These are phyloP conservation scores for Porcisia deanei DNA, from an alignment of 208 protist genomes.

Conservation along the genomic window DNA sequence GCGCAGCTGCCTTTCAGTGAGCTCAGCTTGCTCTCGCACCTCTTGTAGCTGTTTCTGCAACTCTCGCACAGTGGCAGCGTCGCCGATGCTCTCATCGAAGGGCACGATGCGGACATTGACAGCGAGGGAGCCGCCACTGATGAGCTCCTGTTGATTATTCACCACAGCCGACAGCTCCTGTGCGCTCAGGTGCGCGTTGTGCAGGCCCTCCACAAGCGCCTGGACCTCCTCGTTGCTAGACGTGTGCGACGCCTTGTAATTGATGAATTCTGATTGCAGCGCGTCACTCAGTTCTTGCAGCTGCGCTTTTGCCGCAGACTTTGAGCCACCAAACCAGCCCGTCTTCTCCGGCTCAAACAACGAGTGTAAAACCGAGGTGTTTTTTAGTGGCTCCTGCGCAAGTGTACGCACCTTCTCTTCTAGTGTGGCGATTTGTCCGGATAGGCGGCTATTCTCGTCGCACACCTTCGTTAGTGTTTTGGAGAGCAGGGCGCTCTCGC, in stretches of 20 bases:
- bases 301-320: conserved; percentile 60
- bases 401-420: conserved; percentile 52
- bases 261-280: conserved; percentile 75
- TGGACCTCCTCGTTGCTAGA: conserved; percentile 85
- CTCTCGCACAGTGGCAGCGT: conserved; percentile 33
- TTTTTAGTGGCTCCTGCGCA: conserved; percentile 35
- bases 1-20: conserved; percentile 21
- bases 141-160: conserved; percentile 64
- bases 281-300: conserved; percentile 61
- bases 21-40: conserved; percentile 24
- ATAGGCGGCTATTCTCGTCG: conserved; percentile 79
- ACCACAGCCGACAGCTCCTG: conserved; percentile 58
- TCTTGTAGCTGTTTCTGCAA: conserved; percentile 48
- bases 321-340: conserved; percentile 81
- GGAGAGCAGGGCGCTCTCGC: conserved; percentile 58
- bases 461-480: conserved; percentile 71
- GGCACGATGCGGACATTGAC: conserved; percentile 51
- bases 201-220: conserved; percentile 61
- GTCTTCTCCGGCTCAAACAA: conserved; percentile 83
- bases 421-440: conserved; percentile 29
- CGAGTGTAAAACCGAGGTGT: conserved; percentile 58
- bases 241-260: conserved; percentile 71
- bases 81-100: conserved; percentile 18
- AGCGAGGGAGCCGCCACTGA: conserved; percentile 44
- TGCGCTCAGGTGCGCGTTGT: conserved; percentile 59